Percentiles rank a stretch among this genome's conserved stretches.
These are phyloP conservation scores for Kodamaea laetipori DNA, from an alignment of 805 yeast genomes.

Conservation along the genomic window DNA sequence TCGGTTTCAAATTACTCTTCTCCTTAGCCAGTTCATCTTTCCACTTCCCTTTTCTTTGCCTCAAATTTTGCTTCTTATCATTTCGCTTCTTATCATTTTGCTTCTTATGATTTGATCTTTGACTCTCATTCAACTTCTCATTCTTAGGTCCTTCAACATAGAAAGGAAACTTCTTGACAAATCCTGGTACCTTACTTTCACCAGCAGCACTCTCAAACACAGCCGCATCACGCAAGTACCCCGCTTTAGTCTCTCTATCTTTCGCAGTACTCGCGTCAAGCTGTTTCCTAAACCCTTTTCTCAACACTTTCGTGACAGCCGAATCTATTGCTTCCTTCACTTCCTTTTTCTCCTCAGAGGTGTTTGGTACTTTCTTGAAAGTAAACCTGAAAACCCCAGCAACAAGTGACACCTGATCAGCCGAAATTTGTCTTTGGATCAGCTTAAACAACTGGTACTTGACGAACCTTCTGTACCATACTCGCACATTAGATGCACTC, in stretches of 20 bases:
- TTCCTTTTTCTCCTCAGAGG: slow-evolving; percentile 11
- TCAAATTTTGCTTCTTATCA: too few relatives aligned
- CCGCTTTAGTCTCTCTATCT: slow-evolving; percentile 3
- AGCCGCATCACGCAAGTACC: not conserved
- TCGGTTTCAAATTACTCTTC: too few relatives aligned
- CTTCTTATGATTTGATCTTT: too few relatives aligned
- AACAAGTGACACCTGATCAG: slow-evolving; percentile 15
- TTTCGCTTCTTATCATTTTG: too few relatives aligned
- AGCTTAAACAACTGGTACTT: slow-evolving; percentile 14
- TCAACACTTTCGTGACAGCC: slow-evolving; percentile 17
- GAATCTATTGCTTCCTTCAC: slow-evolving; percentile 1
- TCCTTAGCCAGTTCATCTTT: too few relatives aligned
- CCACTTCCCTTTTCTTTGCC: too few relatives aligned
- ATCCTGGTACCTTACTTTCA: slow-evolving; percentile 18
- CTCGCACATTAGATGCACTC: slow-evolving; percentile 36
- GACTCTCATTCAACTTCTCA: too few relatives aligned
- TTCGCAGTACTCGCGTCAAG: not conserved
- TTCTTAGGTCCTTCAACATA: not conserved
- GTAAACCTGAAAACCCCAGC: slow-evolving; percentile 30
- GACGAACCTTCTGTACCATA: slow-evolving; percentile 25
- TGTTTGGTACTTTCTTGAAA: slow-evolving; percentile 23
- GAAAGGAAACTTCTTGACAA: slow-evolving; percentile 27
- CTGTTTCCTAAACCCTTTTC: not conserved
- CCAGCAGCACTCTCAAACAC: slow-evolving; percentile 14
- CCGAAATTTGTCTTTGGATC: slow-evolving; percentile 8